These are phyloP conservation scores for Pugionium dolabratum DNA, from an alignment of 345 rosid genomes.

Conservation along the genomic window DNA sequence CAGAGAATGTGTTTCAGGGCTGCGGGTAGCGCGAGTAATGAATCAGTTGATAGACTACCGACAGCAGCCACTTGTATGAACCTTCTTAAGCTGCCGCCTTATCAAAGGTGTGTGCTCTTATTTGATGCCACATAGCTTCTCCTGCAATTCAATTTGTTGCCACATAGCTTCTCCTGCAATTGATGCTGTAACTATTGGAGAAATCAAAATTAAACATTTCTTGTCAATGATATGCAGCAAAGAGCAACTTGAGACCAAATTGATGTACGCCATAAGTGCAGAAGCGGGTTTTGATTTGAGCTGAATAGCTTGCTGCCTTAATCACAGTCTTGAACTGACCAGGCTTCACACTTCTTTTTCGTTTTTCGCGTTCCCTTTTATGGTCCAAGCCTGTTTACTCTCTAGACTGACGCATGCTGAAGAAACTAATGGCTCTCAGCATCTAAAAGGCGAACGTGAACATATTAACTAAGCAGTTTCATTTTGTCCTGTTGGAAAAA, in stretches of 20 bases:
- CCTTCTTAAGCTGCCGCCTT: slow-evolving; percentile 98
- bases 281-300: slow-evolving; percentile 99
- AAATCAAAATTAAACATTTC: slow-evolving; percentile 8
- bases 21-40: slow-evolving; percentile 40
- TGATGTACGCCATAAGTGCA: slow-evolving; percentile 89
- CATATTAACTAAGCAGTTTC: too few relatives aligned
- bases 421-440: too few relatives aligned
- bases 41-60: slow-evolving; percentile 84
- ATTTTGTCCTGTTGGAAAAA: too few relatives aligned
- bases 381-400: too few relatives aligned
- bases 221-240: slow-evolving; percentile 61
- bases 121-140: not conserved
- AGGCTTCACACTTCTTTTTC: too few relatives aligned
- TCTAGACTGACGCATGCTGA: too few relatives aligned
- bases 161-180: slow-evolving; percentile 2
- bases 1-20: slow-evolving; percentile 27
- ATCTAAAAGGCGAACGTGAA: too few relatives aligned
- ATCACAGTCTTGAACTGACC: too few relatives aligned
- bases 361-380: too few relatives aligned
- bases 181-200: slow-evolving; percentile 12
- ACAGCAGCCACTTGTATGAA: slow-evolving; percentile 99
- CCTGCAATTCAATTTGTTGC: slow-evolving; percentile 4
- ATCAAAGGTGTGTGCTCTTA: slow-evolving; percentile 69
- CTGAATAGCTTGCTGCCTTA: slow-evolving; percentile 40
- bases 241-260: slow-evolving; percentile 78